Percentiles rank a stretch among this genome's conserved stretches.
phyloP scores from a whole-genome alignment of 345 rosid species.

The Alliaria petiolata region DNA sequence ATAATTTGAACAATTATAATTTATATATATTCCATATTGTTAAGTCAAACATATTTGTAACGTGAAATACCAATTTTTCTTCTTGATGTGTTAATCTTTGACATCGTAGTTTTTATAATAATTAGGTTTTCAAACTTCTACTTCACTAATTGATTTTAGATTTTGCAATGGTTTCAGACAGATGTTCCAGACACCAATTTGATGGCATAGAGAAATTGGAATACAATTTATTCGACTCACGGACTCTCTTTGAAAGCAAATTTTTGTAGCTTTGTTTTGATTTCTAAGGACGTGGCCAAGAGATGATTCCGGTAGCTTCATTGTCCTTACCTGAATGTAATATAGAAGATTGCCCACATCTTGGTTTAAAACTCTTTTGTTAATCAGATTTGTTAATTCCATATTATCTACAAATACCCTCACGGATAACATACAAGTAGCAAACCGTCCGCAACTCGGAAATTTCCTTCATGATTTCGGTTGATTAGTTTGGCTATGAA shows the following conservation, averaged over 20 bases:
- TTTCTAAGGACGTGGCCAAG: neutral
- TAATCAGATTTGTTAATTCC: neutral
- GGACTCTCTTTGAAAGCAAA: neutral
- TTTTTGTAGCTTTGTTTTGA: neutral
- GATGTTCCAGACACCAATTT: neutral
- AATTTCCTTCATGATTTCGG: neutral
- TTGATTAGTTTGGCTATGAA: neutral
- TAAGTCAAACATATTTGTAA: slow-evolving; percentile 17
- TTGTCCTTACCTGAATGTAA: neutral
- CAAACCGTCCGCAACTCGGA: no score
- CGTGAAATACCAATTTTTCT: neutral
- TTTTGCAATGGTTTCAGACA: neutral
- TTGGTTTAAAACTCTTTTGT: neutral
- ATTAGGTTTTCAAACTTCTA: neutral
- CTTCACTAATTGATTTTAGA: neutral
- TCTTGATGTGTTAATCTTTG: neutral
- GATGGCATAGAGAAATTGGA: neutral
- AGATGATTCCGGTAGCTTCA: neutral
- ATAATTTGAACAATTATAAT: neutral
- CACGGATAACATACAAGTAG: neutral
- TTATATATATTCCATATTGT: neutral
- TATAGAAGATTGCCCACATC: neutral
- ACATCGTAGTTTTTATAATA: neutral
- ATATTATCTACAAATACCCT: neutral
- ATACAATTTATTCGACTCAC: neutral